Base-by-base conservation (phyloP, 2,329 filamentous ascomycete genomes). In the Hymenoscyphus albidus region DNA sequence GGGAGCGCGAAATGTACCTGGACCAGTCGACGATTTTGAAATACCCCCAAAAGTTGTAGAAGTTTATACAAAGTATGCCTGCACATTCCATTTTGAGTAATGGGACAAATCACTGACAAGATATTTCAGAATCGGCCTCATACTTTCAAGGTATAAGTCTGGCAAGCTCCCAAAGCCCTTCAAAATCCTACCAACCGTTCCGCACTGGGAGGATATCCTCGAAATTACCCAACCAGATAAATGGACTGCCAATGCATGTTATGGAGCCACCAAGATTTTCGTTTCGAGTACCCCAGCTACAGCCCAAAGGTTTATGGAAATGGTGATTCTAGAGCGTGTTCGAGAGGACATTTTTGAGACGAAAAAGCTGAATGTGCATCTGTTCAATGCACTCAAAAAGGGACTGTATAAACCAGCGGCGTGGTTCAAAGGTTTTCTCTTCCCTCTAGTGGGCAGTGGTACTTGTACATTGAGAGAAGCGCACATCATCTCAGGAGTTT, bases 111-210 rank as follows among this genome's bases (percentile, higher is more conserved):
- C 32, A 60, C 69, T 68, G 67, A 70, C 44, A 54, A 7, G 7
- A 5, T 38, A 27, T 51, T 27, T 59, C 66, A 92, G 88, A 80
- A 88, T 97, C 71, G 94, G 93, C 66, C 82, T 93, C 70, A 89
- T 98, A 66, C 84, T 99, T 65, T 93, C 92, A 32, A 87, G 94
- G 69, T 98, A 97, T 81, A 97, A 96, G 79, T 94, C 91, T 14
- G 95, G 95, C n/a, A 94, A 94, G 70, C 84, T 99, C 39, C 95
- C 95, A 22, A 99, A 99, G 78, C 94, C 94, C 0, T 96, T 99
- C 83, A 98, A 98, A 79, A 93, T 98, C 69, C 84, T 99, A 9
- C 95, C 95, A 2, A 93, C 93, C 0, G 86, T 98, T 14, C 93
- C 93, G 7, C 87, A 95, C 73, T 98, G 93, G 93, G 91, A 95